Base-by-base conservation (phyloP, 1,284 basidiomycete species). In the Malassezia obtusa region DNA sequence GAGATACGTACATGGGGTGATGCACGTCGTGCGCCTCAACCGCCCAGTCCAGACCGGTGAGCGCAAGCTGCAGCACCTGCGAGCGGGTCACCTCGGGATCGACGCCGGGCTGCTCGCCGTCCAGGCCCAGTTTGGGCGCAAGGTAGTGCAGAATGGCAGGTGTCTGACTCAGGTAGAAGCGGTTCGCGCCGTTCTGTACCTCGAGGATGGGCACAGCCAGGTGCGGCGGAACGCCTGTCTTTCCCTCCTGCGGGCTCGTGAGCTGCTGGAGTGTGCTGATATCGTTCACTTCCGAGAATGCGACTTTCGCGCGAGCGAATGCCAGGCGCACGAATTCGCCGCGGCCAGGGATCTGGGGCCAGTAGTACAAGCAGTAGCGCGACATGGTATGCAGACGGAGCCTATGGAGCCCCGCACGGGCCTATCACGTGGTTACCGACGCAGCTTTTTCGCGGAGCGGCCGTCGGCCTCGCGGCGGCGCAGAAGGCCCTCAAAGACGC, bases 241-340 rank as follows among this genome's bases (percentile, higher is more conserved):
- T 8, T 9, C 17, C 40, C 25, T 24, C 15, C 17, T 43, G 8
- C 22, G 40, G 24, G 10, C 11, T 11, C 30, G 40, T 43, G 24
- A 43, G 40, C 24, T 14, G 15, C 22, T 26, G 24, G 7, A 70
- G 41, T 22, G 38, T 37, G 0, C 40, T 33, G 6, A 61, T 48
- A n/a, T 63, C 54, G 52, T 52, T 57, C 26, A 58, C 41, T 45
- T 79, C 78, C n/a, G 62, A 66, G 65, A 77, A 79, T 10, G 68
- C 60, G 15, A 72, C 64, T 2, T 75, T 74, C 15, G 76, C 73
- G 45, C 75, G 73, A 60, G 79, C 78, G 61, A 80, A 76, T 21
- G 75, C 76, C 44, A 80, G 76, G 4, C 79, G 77, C 43, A 79
- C 67, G 59, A 75, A 77, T 53, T 80, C 79, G 37, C 77, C 79